These are phyloP conservation scores for Golubevia sp. DNA, from an alignment of 1,284 basidiomycete genomes.

Conservation along the genomic window DNA sequence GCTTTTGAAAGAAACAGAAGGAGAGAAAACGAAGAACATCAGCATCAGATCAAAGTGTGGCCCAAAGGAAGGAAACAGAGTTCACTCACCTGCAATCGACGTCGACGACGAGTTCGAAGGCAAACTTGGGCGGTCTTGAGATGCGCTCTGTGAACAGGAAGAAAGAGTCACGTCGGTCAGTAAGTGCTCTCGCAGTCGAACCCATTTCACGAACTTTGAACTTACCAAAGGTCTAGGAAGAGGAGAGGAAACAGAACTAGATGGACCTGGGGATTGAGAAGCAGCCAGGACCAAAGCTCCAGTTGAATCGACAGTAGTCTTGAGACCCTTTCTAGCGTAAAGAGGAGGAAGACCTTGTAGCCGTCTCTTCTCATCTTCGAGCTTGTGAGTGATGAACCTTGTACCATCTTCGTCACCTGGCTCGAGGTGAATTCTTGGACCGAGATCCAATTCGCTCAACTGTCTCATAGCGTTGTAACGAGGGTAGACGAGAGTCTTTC, in stretches of 20 bases:
- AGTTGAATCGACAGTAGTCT: neutral
- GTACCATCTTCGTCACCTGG: slow-evolving; percentile 46
- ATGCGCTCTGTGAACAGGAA: neutral
- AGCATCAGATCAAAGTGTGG: neutral
- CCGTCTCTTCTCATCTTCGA: slow-evolving; percentile 6
- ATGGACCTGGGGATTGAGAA: neutral
- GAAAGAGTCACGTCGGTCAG: neutral
- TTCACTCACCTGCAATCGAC: neutral
- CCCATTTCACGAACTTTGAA: too few relatives aligned
- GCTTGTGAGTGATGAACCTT: slow-evolving; percentile 17
- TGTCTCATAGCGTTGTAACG: slow-evolving; percentile 20
- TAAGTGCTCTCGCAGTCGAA: too few relatives aligned
- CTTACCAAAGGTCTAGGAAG: neutral
- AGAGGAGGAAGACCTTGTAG: neutral
- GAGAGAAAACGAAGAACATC: neutral
- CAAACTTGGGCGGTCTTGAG: neutral
- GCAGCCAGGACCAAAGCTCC: neutral
- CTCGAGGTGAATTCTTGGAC: slow-evolving; percentile 29
- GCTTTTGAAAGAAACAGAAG: neutral
- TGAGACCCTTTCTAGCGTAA: neutral
- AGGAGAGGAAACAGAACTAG: too few relatives aligned
- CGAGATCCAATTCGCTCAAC: slow-evolving; percentile 31
- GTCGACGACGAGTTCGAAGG: too few relatives aligned
- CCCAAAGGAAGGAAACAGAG: neutral
- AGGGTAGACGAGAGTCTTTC: slow-evolving; percentile 45